Evolutionary conservation across 805 yeast species (phyloP), one percentile per base, ranked within the genome.

Genomic region (Scheffersomyces coipomensis): DNA sequence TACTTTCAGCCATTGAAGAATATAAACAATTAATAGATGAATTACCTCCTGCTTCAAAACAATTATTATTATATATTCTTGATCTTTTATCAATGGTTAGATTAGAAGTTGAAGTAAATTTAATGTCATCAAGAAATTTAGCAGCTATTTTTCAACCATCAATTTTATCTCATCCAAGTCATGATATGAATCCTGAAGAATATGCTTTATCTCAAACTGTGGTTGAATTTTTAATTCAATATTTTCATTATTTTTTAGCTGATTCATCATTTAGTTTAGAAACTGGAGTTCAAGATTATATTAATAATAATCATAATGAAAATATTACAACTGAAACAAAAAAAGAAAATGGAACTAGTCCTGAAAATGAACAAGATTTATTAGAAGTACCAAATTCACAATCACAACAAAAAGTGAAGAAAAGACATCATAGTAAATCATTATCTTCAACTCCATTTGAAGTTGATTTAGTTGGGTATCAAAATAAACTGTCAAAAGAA

Each of bases 141-240:
- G 96, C 98, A 1, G 96, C 98, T 2, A 87, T 93, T 41, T 93
- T 93, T 67, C 99, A 93, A 65, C 98, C 99, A 3, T 86, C 96
- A n/a, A 81, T 93, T 13, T 69, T 93, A 38, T 85, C 95, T 8
- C 98, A 91, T 60, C 96, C 97, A 4, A 77, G 75, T 48, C 97
- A 93, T 60, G 97, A 90, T 56, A 79, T 91, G 82, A 79, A 84
- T 30, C 97, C 97, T 1, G 88, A 81, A 23, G 97, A 93, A 62
- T 90, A 90, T 64, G 91, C 87, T 10, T 65, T 88, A 25, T 86
- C 96, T 4, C 88, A 90, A 48, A 73, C 81, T 6, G 96, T 88
- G 24, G 84, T 93, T 19, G 95, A 90, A 55, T 89, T 91, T 48
- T 74, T 93, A 66, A 86, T 91, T 41, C 90, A 85, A 48, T 88